phyloP scores from a whole-genome alignment of 768 basidiomycete species.

The Lenzites betulinus region DNA sequence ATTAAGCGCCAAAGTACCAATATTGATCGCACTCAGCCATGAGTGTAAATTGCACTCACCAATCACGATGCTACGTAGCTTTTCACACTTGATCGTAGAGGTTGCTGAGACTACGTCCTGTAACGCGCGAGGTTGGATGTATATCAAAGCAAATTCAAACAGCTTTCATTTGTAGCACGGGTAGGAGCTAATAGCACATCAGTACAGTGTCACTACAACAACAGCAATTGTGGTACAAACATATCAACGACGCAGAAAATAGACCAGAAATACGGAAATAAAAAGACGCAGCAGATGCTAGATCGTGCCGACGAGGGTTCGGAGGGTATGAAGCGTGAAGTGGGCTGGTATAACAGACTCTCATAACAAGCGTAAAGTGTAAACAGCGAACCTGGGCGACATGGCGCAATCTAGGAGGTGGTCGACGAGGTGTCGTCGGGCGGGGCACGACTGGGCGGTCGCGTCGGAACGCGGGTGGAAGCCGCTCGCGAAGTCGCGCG shows the following conservation, averaged over 20 bases:
- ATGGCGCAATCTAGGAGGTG: background rate
- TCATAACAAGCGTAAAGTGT: background rate
- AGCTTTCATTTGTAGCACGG: background rate
- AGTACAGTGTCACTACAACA: background rate
- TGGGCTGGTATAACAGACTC: background rate
- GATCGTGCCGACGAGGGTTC: background rate
- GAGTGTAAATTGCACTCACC: no score
- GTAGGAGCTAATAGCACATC: background rate
- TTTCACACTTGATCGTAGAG: background rate
- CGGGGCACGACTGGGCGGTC: slow-evolving; percentile 16
- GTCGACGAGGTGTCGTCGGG: slow-evolving; percentile 7
- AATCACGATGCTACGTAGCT: no score
- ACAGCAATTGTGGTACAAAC: background rate
- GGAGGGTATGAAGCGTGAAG: background rate
- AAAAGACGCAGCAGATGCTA: background rate
- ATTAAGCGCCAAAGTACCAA: no score
- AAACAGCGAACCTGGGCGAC: background rate
- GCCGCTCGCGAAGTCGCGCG: slow-evolving; percentile 24
- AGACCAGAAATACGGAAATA: background rate
- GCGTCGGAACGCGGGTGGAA: slow-evolving; percentile 17
- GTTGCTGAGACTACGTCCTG: no score
- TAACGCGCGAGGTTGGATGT: no score
- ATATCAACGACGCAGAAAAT: background rate
- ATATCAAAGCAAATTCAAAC: no score
- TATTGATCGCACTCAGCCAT: no score